Conservation (phyloP, 805 yeast genomes). For the Kluyveromyces siamensis region DNA sequence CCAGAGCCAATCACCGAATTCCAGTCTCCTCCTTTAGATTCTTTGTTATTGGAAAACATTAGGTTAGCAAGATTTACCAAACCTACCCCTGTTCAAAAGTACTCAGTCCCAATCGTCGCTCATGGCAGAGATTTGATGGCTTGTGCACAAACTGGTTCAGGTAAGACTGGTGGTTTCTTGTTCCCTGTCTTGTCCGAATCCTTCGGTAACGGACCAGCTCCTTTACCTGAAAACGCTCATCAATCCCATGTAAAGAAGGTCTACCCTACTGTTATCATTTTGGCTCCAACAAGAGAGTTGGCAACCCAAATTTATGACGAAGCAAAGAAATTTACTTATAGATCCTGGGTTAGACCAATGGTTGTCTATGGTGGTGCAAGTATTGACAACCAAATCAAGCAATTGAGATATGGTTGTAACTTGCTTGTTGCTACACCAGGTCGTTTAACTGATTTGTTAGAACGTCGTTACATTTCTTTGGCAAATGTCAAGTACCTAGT, state of each 20-base stretch:
- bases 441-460: constrained; percentile 91
- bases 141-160: constrained; percentile 98
- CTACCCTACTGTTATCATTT: constrained; percentile 85
- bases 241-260: constrained; percentile 60
- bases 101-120: constrained; percentile 86
- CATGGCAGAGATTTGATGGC: constrained; percentile 91
- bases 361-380: constrained; percentile 99
- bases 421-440: constrained; percentile 98
- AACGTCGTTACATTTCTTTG: constrained; percentile 88
- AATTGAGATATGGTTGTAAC: constrained; percentile 90
- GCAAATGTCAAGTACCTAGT: constrained; percentile 87
- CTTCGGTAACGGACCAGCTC: constrained; percentile 78
- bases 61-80: constrained; percentile 80
- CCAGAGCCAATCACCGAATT: constrained; percentile 89
- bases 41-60: constrained; percentile 78
- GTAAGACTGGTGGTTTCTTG: constrained; percentile 99
- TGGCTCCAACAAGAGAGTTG: constrained; percentile 99
- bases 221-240: constrained; percentile 33
- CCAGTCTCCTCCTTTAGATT: constrained; percentile 87
- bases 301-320: constrained; percentile 95
- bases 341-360: constrained; percentile 96
- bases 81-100: constrained; percentile 96
- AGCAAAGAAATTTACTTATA: constrained; percentile 88
- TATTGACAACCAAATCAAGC: constrained; percentile 76
- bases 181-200: constrained; percentile 95